Percentiles rank a stretch among this genome's conserved stretches.
phyloP scores from a whole-genome alignment of 2,329 filamentous ascomycete genomes.

The Alternaria angustiovoidea region DNA sequence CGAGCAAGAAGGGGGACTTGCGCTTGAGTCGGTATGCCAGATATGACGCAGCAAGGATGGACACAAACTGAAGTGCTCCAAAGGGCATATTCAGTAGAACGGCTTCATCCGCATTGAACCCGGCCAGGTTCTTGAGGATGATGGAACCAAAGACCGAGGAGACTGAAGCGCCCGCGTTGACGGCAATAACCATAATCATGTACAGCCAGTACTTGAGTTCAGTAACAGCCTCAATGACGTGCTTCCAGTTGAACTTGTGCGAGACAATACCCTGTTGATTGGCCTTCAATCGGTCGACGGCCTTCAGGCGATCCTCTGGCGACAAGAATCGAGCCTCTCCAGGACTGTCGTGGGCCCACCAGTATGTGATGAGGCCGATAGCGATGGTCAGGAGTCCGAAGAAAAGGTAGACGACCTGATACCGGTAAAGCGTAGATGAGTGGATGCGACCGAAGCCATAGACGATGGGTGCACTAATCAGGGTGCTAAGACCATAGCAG shows the following conservation, averaged over 20 bases:
- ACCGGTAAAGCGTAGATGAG: slow-evolving; percentile 65
- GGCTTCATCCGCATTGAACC: slow-evolving; percentile 67
- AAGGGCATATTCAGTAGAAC: slow-evolving; percentile 64
- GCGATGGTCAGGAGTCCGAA: slow-evolving; percentile 53
- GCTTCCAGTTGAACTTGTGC: slow-evolving; percentile 71
- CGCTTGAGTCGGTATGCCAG: slow-evolving; percentile 68
- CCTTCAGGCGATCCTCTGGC: slow-evolving; percentile 71
- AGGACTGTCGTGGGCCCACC: slow-evolving; percentile 63
- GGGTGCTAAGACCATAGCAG: slow-evolving; percentile 68
- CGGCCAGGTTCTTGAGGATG: slow-evolving; percentile 64
- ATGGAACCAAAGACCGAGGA: slow-evolving; percentile 68
- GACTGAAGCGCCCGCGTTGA: slow-evolving; percentile 53
- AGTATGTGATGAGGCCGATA: slow-evolving; percentile 53
- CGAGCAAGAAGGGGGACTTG: slow-evolving; percentile 59
- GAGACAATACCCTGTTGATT: slow-evolving; percentile 79
- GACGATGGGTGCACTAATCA: slow-evolving; percentile 67
- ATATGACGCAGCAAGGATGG: slow-evolving; percentile 55
- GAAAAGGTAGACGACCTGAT: slow-evolving; percentile 65
- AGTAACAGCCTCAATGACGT: slow-evolving; percentile 65
- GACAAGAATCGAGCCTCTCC: slow-evolving; percentile 67
- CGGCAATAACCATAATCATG: slow-evolving; percentile 35
- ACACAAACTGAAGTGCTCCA: slow-evolving; percentile 50
- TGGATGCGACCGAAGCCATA: slow-evolving; percentile 67
- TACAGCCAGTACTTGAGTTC: slow-evolving; percentile 64
- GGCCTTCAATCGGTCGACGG: slow-evolving; percentile 72